Evolutionary conservation across 805 yeast species (phyloP), one percentile per base, ranked within the genome.

Genomic region (Wickerhamomyces strasburgensis): DNA sequence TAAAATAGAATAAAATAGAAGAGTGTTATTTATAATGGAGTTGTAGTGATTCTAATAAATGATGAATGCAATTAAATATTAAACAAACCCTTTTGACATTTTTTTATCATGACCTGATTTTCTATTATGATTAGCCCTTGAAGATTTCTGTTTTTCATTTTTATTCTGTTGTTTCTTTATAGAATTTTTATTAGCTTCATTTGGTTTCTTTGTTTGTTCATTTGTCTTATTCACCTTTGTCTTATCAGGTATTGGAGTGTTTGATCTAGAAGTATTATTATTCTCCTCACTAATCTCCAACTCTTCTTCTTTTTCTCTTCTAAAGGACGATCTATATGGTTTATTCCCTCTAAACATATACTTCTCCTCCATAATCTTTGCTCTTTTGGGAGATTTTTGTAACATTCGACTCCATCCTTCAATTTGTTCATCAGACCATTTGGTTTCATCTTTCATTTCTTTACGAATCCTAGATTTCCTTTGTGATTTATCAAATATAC

Each of bases 401-500:
- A 88, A 55, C 82, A 84, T 82, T 38, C 83, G 64, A 1, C 82
- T 81, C 97, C 97, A 90, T 0, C 96, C 95, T 66, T 89, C 96
- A 33, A 90, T 76, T 56, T 86, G 95, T 52, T 87, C 96, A 58
- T 88, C 89, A 0, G 88, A 67, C 96, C 95, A 87, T 1, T 67
- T 66, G 0, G 80, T 72, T 27, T 67, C 65, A 5, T 56, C 47
- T 44, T 70, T 74, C 54, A 86, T 62, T 18, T 68, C 70, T 23
- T 64, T 60, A 35, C 96, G 66, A 8, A 54, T 59, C 29, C 64
- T 60, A 0, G 79, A 44, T 27, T 75, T 75, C 43, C 96, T 65
- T 9, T 65, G 54, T 0, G 61, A 42, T 40, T 75, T 68, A 7
- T 61, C 71, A 37, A 82, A 72, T 23, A 72, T 58, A 2, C 56